Percentiles rank a stretch among this genome's conserved stretches.
Evolutionary conservation across 257 asterid genomes (phyloP).

Genomic region (Eustoma russellianum): DNA sequence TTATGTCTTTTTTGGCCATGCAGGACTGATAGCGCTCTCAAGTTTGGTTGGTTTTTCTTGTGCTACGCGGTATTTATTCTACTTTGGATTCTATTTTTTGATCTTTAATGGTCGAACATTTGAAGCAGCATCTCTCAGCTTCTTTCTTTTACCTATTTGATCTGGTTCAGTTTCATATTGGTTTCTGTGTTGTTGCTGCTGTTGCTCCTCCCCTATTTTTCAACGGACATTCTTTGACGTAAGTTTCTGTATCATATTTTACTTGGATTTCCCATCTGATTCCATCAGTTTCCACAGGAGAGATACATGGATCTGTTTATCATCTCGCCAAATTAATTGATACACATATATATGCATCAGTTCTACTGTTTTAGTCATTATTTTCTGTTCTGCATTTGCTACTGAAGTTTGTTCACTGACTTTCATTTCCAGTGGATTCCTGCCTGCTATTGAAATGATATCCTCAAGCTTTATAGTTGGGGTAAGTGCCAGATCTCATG

Average conservation of each 20-base stretch:
- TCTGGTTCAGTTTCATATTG: constrained; percentile 55
- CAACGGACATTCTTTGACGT: constrained; percentile 86
- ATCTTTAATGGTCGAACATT: not conserved
- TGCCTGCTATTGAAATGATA: constrained; percentile 19
- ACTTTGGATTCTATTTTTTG: not conserved
- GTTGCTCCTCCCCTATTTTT: constrained; percentile 83
- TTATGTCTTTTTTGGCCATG: constrained; percentile 1
- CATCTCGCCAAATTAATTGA: not conserved
- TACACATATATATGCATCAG: not conserved
- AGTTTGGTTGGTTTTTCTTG: constrained; percentile 79
- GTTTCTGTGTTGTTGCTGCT: constrained; percentile 63
- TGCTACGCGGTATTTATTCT: constrained; percentile 36
- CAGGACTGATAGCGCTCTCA: constrained; percentile 88
- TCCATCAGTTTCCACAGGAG: too few species aligned
- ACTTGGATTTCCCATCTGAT: not conserved
- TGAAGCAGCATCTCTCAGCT: not conserved
- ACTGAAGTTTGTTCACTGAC: constrained; percentile 6
- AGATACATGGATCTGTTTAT: too few species aligned
- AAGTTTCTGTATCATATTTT: constrained; percentile 19
- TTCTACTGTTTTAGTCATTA: not conserved
- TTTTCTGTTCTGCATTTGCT: not conserved
- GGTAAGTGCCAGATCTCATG: constrained; percentile 13
- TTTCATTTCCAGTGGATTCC: constrained; percentile 59
- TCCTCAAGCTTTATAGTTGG: constrained; percentile 12
- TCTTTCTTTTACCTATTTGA: not conserved